These are phyloP conservation scores for Clarireedia hainanense DNA, from an alignment of 2,329 filamentous ascomycete species.

Conservation along the genomic window DNA sequence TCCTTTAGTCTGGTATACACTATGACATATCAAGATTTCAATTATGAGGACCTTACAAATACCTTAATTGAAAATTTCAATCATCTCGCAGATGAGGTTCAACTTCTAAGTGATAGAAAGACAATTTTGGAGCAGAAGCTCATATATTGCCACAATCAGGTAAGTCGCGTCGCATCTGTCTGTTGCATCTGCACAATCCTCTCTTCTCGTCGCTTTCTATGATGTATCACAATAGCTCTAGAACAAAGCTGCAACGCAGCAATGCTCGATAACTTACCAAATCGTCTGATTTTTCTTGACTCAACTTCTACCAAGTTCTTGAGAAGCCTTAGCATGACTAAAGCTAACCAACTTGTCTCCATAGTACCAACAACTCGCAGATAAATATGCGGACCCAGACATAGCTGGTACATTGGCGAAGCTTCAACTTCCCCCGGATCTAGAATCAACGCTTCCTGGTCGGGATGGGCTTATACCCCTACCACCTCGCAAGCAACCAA, in stretches of 20 bases:
- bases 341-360: constrained; percentile 25
- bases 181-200: neutral
- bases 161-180: constrained; percentile 32
- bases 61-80: constrained; percentile 57
- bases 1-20: constrained; percentile 6
- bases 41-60: constrained; percentile 38
- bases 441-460: constrained; percentile 22
- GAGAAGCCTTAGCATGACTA: neutral
- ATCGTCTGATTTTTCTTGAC: constrained; percentile 38
- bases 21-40: constrained; percentile 25
- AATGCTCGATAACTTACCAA: constrained; percentile 47
- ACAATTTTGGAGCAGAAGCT: constrained; percentile 60
- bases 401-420: constrained; percentile 60
- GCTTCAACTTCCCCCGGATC: constrained; percentile 53
- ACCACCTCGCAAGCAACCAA: constrained; percentile 21
- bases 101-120: constrained; percentile 54
- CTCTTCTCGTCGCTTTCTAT: constrained; percentile 21
- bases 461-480: constrained; percentile 26
- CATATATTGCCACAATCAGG: constrained; percentile 59
- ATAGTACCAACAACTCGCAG: constrained; percentile 57
- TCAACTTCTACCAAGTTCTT: constrained; percentile 11
- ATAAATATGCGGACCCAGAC: constrained; percentile 61
- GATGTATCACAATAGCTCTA: constrained; percentile 65
- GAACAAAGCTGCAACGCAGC: constrained; percentile 59
- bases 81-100: constrained; percentile 56